Base-by-base conservation (phyloP, 306 rosid species). In the Hippophae tibetana region DNA sequence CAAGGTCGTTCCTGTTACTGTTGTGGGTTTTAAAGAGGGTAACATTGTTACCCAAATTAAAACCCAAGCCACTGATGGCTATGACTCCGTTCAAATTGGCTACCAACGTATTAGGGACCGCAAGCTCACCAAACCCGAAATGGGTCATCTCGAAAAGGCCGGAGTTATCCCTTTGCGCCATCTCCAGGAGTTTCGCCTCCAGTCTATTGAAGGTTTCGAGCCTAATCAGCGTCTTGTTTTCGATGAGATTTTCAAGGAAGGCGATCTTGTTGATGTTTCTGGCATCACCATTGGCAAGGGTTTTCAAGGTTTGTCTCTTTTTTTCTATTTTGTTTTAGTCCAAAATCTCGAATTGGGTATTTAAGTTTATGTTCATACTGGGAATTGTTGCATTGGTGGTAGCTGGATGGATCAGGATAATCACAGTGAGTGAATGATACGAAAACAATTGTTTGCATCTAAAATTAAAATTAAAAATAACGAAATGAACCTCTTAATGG, bases 231-330 rank as follows among this genome's bases (percentile, higher is more conserved):
- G 76, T 54, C 76, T 92, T 13, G 48, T 55, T 3, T 67, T 92
- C 12, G 78, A 82, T 26, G 78, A 92, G 9, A 42, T 92, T 9
- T 92, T 92, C 83, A 76, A 81, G 56, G 98, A 92, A 54, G 98
- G 98, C 0, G 98, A 92, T 68, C 72, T 92, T 45, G 98, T 92
- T 57, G 98, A 92, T 73, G 89, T 92, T 38, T 77, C 96, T 0
- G 98, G 98, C 55, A 85, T 76, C 76, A 92, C 98, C 49, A 92
- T 92, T 11, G 98, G 98, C 57, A 92, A 92, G 80, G 98, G 96
- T 0, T 92, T 92, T 56, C 98, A 92, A 72, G 98, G 85, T 79
- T 69, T 26, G 57, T 9, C 9, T 54, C 41, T 60, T 58, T 63
- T 12, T 66, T 68, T 56, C 7, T 7, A 12, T 49, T 13, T 49